Evolutionary conservation across 1,284 basidiomycete species (phyloP).

Genomic region (Ganoderma sinense): DNA sequence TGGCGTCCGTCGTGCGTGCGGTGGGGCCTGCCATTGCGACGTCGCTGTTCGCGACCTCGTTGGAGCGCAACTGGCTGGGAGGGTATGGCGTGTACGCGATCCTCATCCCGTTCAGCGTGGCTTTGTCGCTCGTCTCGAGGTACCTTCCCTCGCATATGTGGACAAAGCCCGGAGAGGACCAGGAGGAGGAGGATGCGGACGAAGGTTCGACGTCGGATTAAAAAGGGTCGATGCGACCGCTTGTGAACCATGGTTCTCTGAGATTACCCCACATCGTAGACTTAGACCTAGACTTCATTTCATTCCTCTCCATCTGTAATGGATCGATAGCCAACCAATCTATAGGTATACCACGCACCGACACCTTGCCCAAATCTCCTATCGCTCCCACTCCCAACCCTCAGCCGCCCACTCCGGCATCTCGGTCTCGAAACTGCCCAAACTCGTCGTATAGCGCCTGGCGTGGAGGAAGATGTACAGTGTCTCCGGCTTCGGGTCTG

Average conservation of each 20-base stretch:
- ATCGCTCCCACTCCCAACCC: constrained; percentile 66
- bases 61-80: constrained; percentile 50
- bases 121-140: constrained; percentile 27
- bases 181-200: constrained; percentile 1
- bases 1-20: constrained; percentile 59
- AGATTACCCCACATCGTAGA: not conserved
- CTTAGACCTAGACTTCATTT: not conserved
- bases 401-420: constrained; percentile 78
- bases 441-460: constrained; percentile 78
- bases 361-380: not conserved
- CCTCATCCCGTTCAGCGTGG: constrained; percentile 30
- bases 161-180: constrained; percentile 21
- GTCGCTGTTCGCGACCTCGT: constrained; percentile 74
- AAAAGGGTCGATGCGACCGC: not conserved
- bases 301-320: not conserved
- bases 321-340: not conserved
- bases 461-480: constrained; percentile 96
- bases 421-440: constrained; percentile 78
- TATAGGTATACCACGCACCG: not conserved
- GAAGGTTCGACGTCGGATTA: too few species aligned
- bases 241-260: not conserved
- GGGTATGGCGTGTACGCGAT: constrained; percentile 44
- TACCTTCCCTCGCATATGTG: constrained; percentile 33
- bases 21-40: constrained; percentile 76
- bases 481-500: constrained; percentile 89